These are phyloP conservation scores for Zhuliangozyma parablackwelliae DNA, from an alignment of 1,139 yeast species.

Conservation along the genomic window DNA sequence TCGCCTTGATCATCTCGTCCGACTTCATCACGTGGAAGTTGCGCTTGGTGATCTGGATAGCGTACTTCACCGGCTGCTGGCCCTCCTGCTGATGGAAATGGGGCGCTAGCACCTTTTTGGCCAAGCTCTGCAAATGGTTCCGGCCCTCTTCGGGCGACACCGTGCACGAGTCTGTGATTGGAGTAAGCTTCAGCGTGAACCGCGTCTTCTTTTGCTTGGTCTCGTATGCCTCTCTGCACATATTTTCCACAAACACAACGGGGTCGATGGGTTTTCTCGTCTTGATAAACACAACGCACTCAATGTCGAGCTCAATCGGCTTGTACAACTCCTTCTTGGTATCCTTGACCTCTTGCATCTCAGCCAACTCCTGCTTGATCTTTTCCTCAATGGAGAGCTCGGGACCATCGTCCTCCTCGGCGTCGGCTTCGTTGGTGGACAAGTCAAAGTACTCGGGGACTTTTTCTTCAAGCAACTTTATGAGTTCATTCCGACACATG, in stretches of 20 bases:
- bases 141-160: constrained; percentile 41
- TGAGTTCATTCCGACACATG: constrained; percentile 69
- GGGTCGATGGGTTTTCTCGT: constrained; percentile 77
- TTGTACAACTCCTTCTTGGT: constrained; percentile 48
- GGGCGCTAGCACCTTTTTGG: constrained; percentile 54
- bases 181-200: constrained; percentile 75
- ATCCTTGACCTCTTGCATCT: constrained; percentile 40
- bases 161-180: constrained; percentile 71
- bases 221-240: constrained; percentile 58
- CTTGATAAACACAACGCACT: constrained; percentile 80
- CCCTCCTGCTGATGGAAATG: constrained; percentile 57
- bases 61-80: constrained; percentile 59
- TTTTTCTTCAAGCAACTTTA: constrained; percentile 53
- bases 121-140: constrained; percentile 59
- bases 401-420: constrained; percentile 22
- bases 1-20: constrained; percentile 61
- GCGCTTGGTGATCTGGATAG: constrained; percentile 75
- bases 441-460: constrained; percentile 50
- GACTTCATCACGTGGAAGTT: constrained; percentile 72
- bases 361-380: constrained; percentile 63
- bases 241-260: constrained; percentile 55
- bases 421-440: constrained; percentile 20
- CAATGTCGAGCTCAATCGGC: constrained; percentile 72
- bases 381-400: constrained; percentile 69
- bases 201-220: constrained; percentile 56